A percentile compares a stretch with the other conserved stretches of the same genome.
These are phyloP conservation scores for Dovyalis caffra DNA, from an alignment of 345 rosid genomes.

Conservation along the genomic window DNA sequence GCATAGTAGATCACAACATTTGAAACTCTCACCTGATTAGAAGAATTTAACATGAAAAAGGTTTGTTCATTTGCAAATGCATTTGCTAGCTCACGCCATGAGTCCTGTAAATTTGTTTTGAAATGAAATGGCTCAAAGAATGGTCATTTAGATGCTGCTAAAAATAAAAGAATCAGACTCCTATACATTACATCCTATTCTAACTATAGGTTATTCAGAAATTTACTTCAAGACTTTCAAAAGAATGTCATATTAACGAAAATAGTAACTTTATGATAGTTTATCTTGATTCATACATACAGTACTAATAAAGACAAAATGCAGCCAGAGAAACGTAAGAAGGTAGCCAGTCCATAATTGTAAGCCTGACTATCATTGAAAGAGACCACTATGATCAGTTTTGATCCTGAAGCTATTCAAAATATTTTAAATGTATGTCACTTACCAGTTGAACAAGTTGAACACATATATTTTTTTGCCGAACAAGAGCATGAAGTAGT, in stretches of 20 bases:
- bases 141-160: neutral
- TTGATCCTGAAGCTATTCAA: neutral
- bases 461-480: conserved; percentile 64
- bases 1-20: neutral
- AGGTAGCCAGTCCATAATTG: neutral
- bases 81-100: conserved; percentile 86
- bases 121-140: conserved; percentile 14
- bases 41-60: conserved; percentile 69
- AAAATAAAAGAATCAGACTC: neutral
- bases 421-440: conserved; percentile 14
- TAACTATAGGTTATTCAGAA: neutral
- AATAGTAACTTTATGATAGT: neutral
- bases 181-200: neutral
- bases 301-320: neutral
- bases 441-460: conserved; percentile 89
- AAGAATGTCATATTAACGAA: neutral
- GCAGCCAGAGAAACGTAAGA: neutral
- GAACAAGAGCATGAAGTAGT: conserved; percentile 81
- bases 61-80: conserved; percentile 80
- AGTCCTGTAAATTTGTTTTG: conserved; percentile 56
- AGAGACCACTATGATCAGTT: neutral
- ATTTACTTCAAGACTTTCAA: conserved; percentile 1
- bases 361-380: neutral
- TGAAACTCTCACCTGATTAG: conserved; percentile 74
- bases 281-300: neutral